Conservation (phyloP, 371 early-diverging fungal genomes). For the Mortierella polycephala region DNA sequence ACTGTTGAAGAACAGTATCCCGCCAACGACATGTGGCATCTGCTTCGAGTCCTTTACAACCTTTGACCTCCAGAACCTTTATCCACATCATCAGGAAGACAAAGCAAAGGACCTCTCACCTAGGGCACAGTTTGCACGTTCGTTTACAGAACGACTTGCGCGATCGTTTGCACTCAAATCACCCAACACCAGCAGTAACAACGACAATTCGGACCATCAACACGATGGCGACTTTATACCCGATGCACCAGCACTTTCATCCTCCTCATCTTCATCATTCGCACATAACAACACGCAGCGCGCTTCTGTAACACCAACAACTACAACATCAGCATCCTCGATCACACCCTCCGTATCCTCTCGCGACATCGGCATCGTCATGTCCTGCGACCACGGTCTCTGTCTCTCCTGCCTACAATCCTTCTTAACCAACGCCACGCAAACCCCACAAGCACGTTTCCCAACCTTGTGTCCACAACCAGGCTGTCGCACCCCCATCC, state of each 20-base stretch:
- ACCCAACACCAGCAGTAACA: background rate
- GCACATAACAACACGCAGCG: background rate
- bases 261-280: slow-evolving; percentile 7
- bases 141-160: slow-evolving; percentile 37
- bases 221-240: background rate
- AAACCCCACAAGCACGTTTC: slow-evolving; percentile 31
- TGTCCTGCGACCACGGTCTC: slow-evolving; percentile 53
- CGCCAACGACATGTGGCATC: slow-evolving; percentile 52
- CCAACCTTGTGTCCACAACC: slow-evolving; percentile 49
- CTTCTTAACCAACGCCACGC: slow-evolving; percentile 34
- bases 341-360: slow-evolving; percentile 44
- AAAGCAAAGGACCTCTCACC: background rate
- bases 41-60: slow-evolving; percentile 45
- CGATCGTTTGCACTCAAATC: slow-evolving; percentile 24
- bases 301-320: background rate
- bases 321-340: slow-evolving; percentile 11
- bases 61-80: slow-evolving; percentile 30
- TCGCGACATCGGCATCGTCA: slow-evolving; percentile 38
- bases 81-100: slow-evolving; percentile 6
- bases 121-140: slow-evolving; percentile 22
- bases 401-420: slow-evolving; percentile 50
- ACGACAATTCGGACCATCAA: background rate
- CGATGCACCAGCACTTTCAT: background rate
- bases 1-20: slow-evolving; percentile 37
- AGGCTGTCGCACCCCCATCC: slow-evolving; percentile 44